Conservation (phyloP, 805 yeast genomes). For the Candida koratica region DNA sequence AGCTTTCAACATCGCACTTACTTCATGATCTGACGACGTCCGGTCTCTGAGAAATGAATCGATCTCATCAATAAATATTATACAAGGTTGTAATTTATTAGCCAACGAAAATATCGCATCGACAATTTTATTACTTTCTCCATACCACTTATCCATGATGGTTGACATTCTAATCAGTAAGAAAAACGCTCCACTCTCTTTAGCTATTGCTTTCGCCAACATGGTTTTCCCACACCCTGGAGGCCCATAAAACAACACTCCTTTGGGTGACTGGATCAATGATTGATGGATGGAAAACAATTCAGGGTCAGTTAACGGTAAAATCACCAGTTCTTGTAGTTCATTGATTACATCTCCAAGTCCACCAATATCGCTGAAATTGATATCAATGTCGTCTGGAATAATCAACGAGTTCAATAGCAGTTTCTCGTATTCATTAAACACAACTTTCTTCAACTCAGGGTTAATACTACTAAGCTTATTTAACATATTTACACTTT, state of each 20-base stretch:
- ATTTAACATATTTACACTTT: slow-evolving; percentile 44
- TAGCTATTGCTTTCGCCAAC: slow-evolving; percentile 93
- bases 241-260: slow-evolving; percentile 92
- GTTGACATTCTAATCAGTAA: slow-evolving; percentile 89
- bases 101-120: slow-evolving; percentile 92
- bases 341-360: slow-evolving; percentile 78
- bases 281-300: slow-evolving; percentile 63
- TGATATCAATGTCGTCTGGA: slow-evolving; percentile 75
- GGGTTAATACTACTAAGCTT: slow-evolving; percentile 51
- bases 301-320: slow-evolving; percentile 75
- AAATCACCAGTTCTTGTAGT: slow-evolving; percentile 79
- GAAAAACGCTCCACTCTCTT: slow-evolving; percentile 88
- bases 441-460: slow-evolving; percentile 43
- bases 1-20: slow-evolving; percentile 90
- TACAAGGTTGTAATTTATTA: slow-evolving; percentile 86
- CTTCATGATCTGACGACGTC: slow-evolving; percentile 82
- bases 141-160: slow-evolving; percentile 96
- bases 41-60: slow-evolving; percentile 91
- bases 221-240: slow-evolving; percentile 98
- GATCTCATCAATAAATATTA: slow-evolving; percentile 91
- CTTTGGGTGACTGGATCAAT: slow-evolving; percentile 86
- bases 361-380: slow-evolving; percentile 87
- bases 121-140: slow-evolving; percentile 89
- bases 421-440: slow-evolving; percentile 74
- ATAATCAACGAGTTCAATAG: slow-evolving; percentile 74